Evolutionary conservation across 345 rosid genomes (phyloP).

Genomic region (Brassica napus): Da-Ae NC_063441.1:3702001-3702500

Average conservation of each 20-base stretch:
- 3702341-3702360: slow-evolving; percentile 87
- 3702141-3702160: slow-evolving; percentile 48
- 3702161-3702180: slow-evolving; percentile 56
- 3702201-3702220: slow-evolving; percentile 71
- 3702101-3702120: slow-evolving; percentile 54
- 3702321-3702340: slow-evolving; percentile 85
- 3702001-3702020: slow-evolving; percentile 59
- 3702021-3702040: slow-evolving; percentile 82
- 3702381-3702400: background rate
- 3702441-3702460: slow-evolving; percentile 27
- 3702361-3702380: slow-evolving; percentile 40
- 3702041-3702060: slow-evolving; percentile 71
- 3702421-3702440: slow-evolving; percentile 9
- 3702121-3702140: slow-evolving; percentile 53
- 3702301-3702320: slow-evolving; percentile 73
- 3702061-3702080: slow-evolving; percentile 65
- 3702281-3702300: slow-evolving; percentile 50
- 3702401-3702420: slow-evolving; percentile 7
- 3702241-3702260: slow-evolving; percentile 77
- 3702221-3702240: slow-evolving; percentile 85
- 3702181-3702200: slow-evolving; percentile 67
- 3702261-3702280: slow-evolving; percentile 64
- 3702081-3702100: slow-evolving; percentile 60
- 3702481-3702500: slow-evolving; percentile 10
- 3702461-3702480: slow-evolving; percentile 8